Conservation (phyloP, 495 filamentous ascomycete genomes). For the Astrothelium subdiscretum region DNA sequence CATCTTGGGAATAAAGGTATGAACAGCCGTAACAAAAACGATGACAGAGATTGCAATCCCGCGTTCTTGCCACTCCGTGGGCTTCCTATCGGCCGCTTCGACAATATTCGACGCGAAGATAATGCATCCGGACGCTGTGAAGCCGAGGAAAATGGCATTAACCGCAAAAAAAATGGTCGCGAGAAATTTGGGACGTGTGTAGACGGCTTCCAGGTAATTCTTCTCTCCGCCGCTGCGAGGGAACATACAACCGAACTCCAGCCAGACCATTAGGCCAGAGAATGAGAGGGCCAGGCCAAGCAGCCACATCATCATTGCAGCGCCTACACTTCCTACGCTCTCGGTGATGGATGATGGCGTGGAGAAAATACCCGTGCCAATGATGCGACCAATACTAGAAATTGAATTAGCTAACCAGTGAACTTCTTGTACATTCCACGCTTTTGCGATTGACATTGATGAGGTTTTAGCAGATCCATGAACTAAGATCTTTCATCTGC, state of each 20-base stretch:
- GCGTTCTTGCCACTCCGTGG: conserved; percentile 47
- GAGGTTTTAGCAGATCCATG: too few relatives aligned
- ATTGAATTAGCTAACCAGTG: not conserved
- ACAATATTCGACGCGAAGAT: conserved; percentile 42
- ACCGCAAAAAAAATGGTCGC: conserved; percentile 51
- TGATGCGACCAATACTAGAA: conserved; percentile 32
- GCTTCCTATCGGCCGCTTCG: conserved; percentile 33
- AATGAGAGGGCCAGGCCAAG: conserved; percentile 44
- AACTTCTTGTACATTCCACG: too few relatives aligned
- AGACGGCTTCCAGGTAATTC: conserved; percentile 56
- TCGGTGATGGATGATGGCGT: conserved; percentile 44
- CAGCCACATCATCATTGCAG: conserved; percentile 49
- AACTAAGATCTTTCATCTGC: too few relatives aligned
- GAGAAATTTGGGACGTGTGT: conserved; percentile 47
- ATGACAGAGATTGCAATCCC: conserved; percentile 47
- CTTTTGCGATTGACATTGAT: too few relatives aligned
- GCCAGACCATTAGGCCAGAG: conserved; percentile 41
- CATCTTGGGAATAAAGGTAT: not conserved
- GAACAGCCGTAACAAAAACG: not conserved
- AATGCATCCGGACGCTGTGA: conserved; percentile 22
- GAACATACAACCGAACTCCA: conserved; percentile 51
- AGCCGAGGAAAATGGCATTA: conserved; percentile 46
- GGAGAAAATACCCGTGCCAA: conserved; percentile 55
- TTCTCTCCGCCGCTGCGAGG: conserved; percentile 54
- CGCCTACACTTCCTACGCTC: conserved; percentile 46